Base-by-base conservation (phyloP, 768 basidiomycete genomes). In the Xerocomellus amylosporus region DNA sequence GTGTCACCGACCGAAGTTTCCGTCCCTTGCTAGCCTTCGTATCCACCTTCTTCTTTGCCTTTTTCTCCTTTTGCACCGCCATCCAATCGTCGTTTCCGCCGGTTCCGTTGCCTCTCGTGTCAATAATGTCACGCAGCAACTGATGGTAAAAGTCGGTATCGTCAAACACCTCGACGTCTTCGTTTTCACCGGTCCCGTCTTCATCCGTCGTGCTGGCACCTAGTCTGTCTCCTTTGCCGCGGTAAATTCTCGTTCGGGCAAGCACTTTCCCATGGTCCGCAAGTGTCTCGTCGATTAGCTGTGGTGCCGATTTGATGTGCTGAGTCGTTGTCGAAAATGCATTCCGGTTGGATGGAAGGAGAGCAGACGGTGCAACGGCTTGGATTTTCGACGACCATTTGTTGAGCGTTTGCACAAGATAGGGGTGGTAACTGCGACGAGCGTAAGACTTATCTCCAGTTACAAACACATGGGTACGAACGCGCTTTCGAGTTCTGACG, bases 371-470 rank as follows among this genome's bases (percentile, higher is more conserved):
- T 2, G 93, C 83, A 6, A 97, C 94, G 1, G 95, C 90, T 64
- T 94, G 90, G 37, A 98, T 89, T 75, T 98, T 99, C 24, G 87
- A 79, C 10, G 93, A 97, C 97, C 97, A 99, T 71, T 98, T 98
- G 37, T 80, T 76, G 24, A 99, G 79, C 2, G 90, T 94, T 55
- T 85, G 83, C 40, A 93, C 68, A 13, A 88, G 77, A 56, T 87
- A 77, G 3, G 86, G 80, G 66, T 94, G 93, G 46, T 88, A 79
- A 48, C 79, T 77, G 54, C 12, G 6, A 14, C 50, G 26, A 47
- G 51, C 30, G 40, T 58, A 41, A 58, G 50, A 37, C 53, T 17
- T 49, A 8, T 33, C 24, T 48, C 31, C 51, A 41, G 15, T 51
- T 22, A 33, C 17, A 52, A 49, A 24, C 38, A 50, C 7, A 45